Evolutionary conservation across 1,284 basidiomycete genomes (phyloP).

Genomic region (Cutaneotrichosporon daszewskae): DNA sequence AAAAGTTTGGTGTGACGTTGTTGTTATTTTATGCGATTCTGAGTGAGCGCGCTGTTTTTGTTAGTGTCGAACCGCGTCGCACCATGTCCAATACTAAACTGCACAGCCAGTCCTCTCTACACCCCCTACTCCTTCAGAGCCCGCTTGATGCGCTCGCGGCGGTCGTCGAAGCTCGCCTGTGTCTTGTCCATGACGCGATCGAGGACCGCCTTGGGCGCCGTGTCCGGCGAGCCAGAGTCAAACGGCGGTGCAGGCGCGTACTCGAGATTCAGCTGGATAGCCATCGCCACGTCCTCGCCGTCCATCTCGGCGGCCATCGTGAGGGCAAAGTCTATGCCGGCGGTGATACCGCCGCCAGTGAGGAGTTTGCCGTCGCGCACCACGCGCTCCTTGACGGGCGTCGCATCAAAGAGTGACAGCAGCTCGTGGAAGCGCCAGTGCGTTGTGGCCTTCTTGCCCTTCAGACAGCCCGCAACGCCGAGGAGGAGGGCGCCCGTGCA

Average conservation of each 20-base stretch:
- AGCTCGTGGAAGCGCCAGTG: slow-evolving; percentile 7
- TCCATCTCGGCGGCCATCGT: slow-evolving; percentile 8
- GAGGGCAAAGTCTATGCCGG: slow-evolving; percentile 17
- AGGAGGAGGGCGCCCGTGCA: slow-evolving; percentile 13
- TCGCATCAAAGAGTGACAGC: slow-evolving; percentile 1
- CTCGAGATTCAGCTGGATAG: slow-evolving; percentile 8
- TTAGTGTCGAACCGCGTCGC: too few species aligned
- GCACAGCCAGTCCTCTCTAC: too few species aligned
- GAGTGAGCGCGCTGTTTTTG: too few species aligned
- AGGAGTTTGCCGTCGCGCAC: slow-evolving; percentile 6
- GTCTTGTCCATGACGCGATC: background rate
- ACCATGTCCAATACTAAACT: too few species aligned
- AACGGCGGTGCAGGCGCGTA: slow-evolving; percentile 14
- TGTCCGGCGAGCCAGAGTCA: slow-evolving; percentile 1
- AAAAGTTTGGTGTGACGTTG: too few species aligned
- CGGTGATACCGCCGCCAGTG: slow-evolving; percentile 12
- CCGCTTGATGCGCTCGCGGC: too few species aligned
- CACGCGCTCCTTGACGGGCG: slow-evolving; percentile 4
- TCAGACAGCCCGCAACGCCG: slow-evolving; percentile 7
- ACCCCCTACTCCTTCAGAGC: too few species aligned
- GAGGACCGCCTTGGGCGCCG: slow-evolving; percentile 3
- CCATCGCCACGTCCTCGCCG: slow-evolving; percentile 1
- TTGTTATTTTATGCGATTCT: too few species aligned
- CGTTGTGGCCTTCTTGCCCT: slow-evolving; percentile 5
- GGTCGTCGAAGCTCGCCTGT: too few species aligned